Base-by-base conservation (phyloP, 1,139 yeast species). In the Eremothecium cymbalariae region DNA sequence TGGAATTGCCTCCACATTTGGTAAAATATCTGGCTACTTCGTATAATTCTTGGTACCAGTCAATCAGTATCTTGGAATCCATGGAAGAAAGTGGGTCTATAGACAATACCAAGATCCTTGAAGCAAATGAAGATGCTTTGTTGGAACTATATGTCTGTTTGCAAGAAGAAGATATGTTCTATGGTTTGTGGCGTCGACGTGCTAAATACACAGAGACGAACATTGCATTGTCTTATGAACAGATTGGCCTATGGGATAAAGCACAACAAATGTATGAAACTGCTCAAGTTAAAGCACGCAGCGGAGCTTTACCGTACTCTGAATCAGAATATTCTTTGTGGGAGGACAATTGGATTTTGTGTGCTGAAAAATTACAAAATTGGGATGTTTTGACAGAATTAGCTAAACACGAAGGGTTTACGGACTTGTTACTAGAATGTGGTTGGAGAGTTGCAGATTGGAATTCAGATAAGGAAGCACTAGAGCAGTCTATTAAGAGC, bases 401-500 rank as follows among this genome's bases (percentile, higher is more conserved):
- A 32, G 98, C 99, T 3, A 85, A 90, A 52, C 97, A 93, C 53
- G 99, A 93, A 66, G 96, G 96, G 1, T 93, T 88, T 53, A 85
- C 96, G 0, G 99, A 93, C 53, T 67, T 93, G 46, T 63, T 93
- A 25, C 66, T 93, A 18, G 99, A 93, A 60, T 93, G 99, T 68
- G 98, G 97, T 29, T 93, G 99, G 99, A 70, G 98, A 55, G 95
- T 90, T 32, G 97, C 98, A 6, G 97, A 93, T 53, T 93, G 99
- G 99, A 81, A 81, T 42, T 79, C 94, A 13, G 98, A 93, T 50
- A 72, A 93, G 45, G 98, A 88, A 43, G 90, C 97, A 0, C 66
- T 93, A 31, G 97, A 88, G 53, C 95, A 85, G 55, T 82, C 95
- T 0, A 94, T 90, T 21, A 84, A 86, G 57, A 83, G 93, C 33